Base-by-base conservation (phyloP, 2,329 filamentous ascomycete genomes). In the Aspergillus viridinutans region DNA sequence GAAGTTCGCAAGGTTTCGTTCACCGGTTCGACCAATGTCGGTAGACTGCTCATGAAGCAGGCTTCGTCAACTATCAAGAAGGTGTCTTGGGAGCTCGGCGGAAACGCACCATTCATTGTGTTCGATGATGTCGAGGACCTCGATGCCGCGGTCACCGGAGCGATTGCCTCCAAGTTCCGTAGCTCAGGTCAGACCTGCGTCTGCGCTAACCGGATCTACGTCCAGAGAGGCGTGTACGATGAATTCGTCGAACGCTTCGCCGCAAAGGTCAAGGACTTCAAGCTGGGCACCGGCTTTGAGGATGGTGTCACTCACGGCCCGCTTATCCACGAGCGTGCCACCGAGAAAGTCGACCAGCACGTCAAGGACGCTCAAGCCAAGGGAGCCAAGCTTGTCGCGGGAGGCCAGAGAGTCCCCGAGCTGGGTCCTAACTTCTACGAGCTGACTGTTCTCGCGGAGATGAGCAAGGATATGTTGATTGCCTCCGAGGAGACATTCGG, bases 111-210 rank as follows among this genome's bases (percentile, higher is more conserved):
- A 1, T 96, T 97, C 72, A 97, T 97, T 64, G 91, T 97, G 35
- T 97, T 97, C 69, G 92, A 97, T 69, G 93, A 97, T 69, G 73
- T 74, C 17, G 90, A 93, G 21, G 90, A 97, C 70, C 78, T 97
- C 21, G 92, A 97, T 58, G 78, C 80, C 4, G 94, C 94, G 2
- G 91, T 97, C 1, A 78, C 85, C 0, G 93, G 92, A 26, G 92
- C 92, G 50, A 84, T 97, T 54, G 79, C 87, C 25, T 92, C 85
- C 68, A 99, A 97, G 75, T 97, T 97, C 85, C 89, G 94, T 54
- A 91, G 88, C 40, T 95, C 90, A 0, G 94, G 94, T 38, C 94
- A 99, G 80, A 97, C 94, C 0, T 99, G 94, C 74, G 92, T 97
- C 23, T 92, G 89, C 68, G 90, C 90, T 6, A 83, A 83, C 67